Evolutionary conservation across 768 basidiomycete genomes (phyloP).

Genomic region (Xerocomellus intermedius): DNA sequence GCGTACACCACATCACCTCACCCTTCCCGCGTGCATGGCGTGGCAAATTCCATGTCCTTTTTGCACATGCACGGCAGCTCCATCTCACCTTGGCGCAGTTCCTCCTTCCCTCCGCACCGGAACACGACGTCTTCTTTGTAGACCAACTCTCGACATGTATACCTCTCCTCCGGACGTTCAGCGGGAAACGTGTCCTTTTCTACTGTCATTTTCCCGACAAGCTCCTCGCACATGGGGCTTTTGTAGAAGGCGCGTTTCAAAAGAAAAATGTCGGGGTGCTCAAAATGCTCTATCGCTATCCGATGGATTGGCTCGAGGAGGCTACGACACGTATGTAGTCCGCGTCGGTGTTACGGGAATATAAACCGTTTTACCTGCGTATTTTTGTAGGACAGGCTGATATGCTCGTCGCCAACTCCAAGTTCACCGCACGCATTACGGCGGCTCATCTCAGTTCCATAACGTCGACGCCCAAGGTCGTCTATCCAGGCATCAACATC

Average conservation of each 20-base stretch:
- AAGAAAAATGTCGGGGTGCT: slow-evolving; percentile 47
- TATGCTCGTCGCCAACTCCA: slow-evolving; percentile 86
- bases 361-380: not conserved
- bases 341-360: not conserved
- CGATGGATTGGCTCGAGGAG: slow-evolving; percentile 91
- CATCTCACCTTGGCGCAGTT: slow-evolving; percentile 60
- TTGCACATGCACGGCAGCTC: slow-evolving; percentile 86
- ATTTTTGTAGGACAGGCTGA: slow-evolving; percentile 74
- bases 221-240: slow-evolving; percentile 69
- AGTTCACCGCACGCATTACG: slow-evolving; percentile 85
- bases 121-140: slow-evolving; percentile 86
- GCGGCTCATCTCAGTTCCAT: slow-evolving; percentile 72
- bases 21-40: slow-evolving; percentile 77
- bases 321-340: slow-evolving; percentile 71
- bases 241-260: slow-evolving; percentile 51
- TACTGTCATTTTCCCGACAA: slow-evolving; percentile 99
- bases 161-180: slow-evolving; percentile 70
- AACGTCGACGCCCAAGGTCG: slow-evolving; percentile 58
- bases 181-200: slow-evolving; percentile 82
- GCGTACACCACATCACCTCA: slow-evolving; percentile 66
- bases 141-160: slow-evolving; percentile 94
- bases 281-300: slow-evolving; percentile 78
- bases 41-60: slow-evolving; percentile 85
- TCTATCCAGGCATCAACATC: slow-evolving; percentile 95
- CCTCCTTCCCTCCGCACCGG: slow-evolving; percentile 48